Percentiles rank a stretch among this genome's conserved stretches.
phyloP scores from a whole-genome alignment of 148 eudicot species.

The Pharnaceum exiguum region DNA sequence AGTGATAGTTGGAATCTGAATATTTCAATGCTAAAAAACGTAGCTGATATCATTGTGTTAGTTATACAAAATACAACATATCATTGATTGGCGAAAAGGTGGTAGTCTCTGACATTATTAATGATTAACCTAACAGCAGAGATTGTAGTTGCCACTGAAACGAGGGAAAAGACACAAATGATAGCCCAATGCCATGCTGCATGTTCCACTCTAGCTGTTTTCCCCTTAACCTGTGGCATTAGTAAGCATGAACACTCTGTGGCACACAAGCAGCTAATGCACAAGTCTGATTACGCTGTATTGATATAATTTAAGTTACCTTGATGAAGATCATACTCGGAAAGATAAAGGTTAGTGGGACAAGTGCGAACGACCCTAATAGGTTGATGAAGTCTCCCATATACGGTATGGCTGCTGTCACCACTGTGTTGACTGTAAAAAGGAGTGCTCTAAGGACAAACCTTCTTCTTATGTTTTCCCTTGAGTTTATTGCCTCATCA shows the following conservation, averaged over 20 bases:
- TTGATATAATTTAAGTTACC: too few species aligned
- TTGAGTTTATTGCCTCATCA: slow-evolving; percentile 58
- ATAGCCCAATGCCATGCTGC: slow-evolving; percentile 94
- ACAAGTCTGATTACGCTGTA: too few species aligned
- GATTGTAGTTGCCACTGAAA: slow-evolving; percentile 62
- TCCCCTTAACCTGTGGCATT: slow-evolving; percentile 74
- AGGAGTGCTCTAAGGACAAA: too few species aligned
- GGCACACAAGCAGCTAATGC: too few species aligned
- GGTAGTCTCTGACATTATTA: slow-evolving; percentile 57
- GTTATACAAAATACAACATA: not conserved
- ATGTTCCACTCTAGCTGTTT: slow-evolving; percentile 39
- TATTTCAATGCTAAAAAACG: too few species aligned
- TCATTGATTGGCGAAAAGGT: slow-evolving; percentile 71
- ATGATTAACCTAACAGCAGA: slow-evolving; percentile 79
- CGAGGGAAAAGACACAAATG: slow-evolving; percentile 50
- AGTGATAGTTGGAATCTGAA: too few species aligned
- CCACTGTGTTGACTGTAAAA: slow-evolving; percentile 58
- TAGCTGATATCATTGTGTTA: too few species aligned
- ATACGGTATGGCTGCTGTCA: slow-evolving; percentile 79
- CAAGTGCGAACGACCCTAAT: slow-evolving; percentile 89
- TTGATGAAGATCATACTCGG: too few species aligned
- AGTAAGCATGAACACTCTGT: too few species aligned
- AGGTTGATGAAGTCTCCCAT: slow-evolving; percentile 97
- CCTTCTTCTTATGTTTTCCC: slow-evolving; percentile 75
- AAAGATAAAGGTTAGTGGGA: slow-evolving; percentile 93